These are phyloP conservation scores for Cryptosporidium felis DNA, from an alignment of 169 alveolate genomes.

Conservation along the genomic window DNA sequence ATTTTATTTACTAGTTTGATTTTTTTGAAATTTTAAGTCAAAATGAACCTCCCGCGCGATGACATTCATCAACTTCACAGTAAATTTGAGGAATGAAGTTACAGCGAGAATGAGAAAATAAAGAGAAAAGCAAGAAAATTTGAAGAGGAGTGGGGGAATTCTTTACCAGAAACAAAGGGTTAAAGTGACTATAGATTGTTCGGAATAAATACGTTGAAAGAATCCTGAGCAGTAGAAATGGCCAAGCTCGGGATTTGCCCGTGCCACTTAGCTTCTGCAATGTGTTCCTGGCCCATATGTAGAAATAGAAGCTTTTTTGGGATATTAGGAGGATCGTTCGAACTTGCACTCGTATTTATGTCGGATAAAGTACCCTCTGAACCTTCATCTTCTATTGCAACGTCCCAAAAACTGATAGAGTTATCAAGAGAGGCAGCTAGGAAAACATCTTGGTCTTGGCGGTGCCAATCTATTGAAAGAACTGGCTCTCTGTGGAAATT, in stretches of 20 bases:
- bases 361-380: conserved; percentile 3
- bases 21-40: no score
- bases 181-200: conserved; percentile 17
- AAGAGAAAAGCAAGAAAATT: not conserved
- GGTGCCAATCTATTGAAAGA: conserved; percentile 57
- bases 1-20: no score
- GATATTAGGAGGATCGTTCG: not conserved
- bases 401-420: conserved; percentile 68
- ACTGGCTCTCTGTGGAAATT: conserved; percentile 50
- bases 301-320: conserved; percentile 45
- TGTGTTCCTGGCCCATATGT: conserved; percentile 71
- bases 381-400: conserved; percentile 32
- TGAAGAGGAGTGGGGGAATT: not conserved
- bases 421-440: conserved; percentile 64
- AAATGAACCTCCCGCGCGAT: no score
- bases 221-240: conserved; percentile 68
- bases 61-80: no score
- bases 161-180: no score
- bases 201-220: conserved; percentile 58
- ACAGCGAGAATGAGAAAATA: not conserved
- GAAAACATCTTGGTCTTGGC: conserved; percentile 51
- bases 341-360: not conserved
- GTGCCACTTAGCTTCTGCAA: conserved; percentile 71
- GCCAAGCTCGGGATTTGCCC: conserved; percentile 52
- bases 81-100: not conserved